These are phyloP conservation scores for Colletotrichum sidae DNA, from an alignment of 2,329 filamentous ascomycete species.

Conservation along the genomic window DNA sequence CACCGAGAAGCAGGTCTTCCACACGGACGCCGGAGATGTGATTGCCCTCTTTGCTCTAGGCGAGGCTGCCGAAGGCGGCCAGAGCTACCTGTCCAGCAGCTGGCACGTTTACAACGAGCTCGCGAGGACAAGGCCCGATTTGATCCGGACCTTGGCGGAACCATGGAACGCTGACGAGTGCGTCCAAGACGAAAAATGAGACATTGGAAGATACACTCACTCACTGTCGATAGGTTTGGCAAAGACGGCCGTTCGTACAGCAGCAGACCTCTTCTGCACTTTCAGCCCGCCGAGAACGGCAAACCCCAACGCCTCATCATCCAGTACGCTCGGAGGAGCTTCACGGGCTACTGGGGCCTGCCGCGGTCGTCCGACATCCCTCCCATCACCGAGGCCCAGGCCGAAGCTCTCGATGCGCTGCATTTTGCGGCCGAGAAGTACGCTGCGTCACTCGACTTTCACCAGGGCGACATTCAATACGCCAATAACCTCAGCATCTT, in stretches of 20 bases:
- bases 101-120: slow-evolving; percentile 74
- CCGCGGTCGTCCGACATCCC: slow-evolving; percentile 67
- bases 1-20: slow-evolving; percentile 71
- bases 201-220: neutral
- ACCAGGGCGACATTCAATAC: slow-evolving; percentile 65
- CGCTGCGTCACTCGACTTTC: slow-evolving; percentile 57
- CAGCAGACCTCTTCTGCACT: slow-evolving; percentile 65
- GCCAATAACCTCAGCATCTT: slow-evolving; percentile 67
- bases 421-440: slow-evolving; percentile 62
- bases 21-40: slow-evolving; percentile 71
- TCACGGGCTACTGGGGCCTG: slow-evolving; percentile 67
- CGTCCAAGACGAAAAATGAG: slow-evolving; percentile 22
- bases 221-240: slow-evolving; percentile 57
- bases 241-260: slow-evolving; percentile 58
- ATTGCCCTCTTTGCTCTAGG: slow-evolving; percentile 68
- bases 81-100: slow-evolving; percentile 68
- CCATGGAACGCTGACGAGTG: slow-evolving; percentile 61
- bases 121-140: slow-evolving; percentile 66
- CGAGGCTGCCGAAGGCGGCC: slow-evolving; percentile 63
- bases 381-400: slow-evolving; percentile 64
- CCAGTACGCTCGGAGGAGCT: slow-evolving; percentile 70
- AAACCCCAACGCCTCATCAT: slow-evolving; percentile 66
- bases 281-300: slow-evolving; percentile 59
- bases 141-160: slow-evolving; percentile 66
- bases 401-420: slow-evolving; percentile 63